These are phyloP conservation scores for Backusella psychrophila DNA, from an alignment of 192 early-diverging fungal species.

Conservation along the genomic window DNA sequence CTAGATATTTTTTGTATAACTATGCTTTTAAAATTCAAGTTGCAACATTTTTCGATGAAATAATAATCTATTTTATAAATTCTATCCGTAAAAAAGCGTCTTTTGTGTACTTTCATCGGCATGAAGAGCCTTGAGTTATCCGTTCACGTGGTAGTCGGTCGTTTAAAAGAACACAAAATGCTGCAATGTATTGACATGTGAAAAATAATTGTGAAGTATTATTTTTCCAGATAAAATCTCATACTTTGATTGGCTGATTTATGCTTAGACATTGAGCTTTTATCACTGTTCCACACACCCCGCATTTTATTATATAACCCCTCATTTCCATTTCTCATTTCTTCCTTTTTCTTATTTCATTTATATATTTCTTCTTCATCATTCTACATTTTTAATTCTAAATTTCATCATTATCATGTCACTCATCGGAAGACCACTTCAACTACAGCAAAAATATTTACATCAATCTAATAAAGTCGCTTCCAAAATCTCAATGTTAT, in stretches of 20 bases:
- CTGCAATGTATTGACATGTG: conserved; percentile 11
- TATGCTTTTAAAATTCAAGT: background rate
- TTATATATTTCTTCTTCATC: background rate
- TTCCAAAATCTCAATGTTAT: conserved; percentile 15
- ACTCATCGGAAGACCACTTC: background rate
- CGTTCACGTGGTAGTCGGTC: background rate
- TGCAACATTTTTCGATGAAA: background rate
- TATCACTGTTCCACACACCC: background rate
- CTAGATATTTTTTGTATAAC: background rate
- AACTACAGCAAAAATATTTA: conserved; percentile 1
- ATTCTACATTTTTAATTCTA: background rate
- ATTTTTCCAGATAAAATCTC: background rate
- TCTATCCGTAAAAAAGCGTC: background rate
- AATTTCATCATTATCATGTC: background rate
- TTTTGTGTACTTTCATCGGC: conserved; percentile 4
- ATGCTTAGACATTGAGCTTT: background rate
- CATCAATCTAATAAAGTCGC: conserved; percentile 7
- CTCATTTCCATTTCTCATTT: conserved; percentile 3
- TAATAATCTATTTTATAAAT: background rate
- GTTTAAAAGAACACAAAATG: background rate
- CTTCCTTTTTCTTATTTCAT: background rate
- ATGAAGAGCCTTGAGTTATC: background rate
- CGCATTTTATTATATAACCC: background rate
- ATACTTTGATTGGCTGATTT: conserved; percentile 1
- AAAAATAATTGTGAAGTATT: background rate